Conservation (phyloP, 2,329 filamentous ascomycete species). For the Colletotrichum aenigma region DNA sequence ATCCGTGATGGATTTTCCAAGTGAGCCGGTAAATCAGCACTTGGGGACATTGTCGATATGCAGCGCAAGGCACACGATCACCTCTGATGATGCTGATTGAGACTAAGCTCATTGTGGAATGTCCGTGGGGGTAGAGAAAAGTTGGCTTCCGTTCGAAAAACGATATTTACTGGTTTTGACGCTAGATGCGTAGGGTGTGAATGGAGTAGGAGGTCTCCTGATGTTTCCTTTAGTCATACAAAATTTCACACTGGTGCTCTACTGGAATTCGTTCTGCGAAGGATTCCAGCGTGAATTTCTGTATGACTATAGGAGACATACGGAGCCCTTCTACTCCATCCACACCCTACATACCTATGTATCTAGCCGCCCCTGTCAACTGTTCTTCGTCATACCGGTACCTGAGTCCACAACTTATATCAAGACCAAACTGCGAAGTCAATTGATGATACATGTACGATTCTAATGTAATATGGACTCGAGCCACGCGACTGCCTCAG, state of each 20-base stretch:
- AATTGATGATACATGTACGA: neutral
- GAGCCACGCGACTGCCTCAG: neutral
- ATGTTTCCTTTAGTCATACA: neutral
- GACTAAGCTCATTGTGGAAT: neutral
- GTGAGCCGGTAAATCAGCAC: neutral
- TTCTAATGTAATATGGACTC: neutral
- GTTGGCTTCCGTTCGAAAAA: neutral
- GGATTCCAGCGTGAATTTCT: neutral
- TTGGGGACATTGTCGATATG: neutral
- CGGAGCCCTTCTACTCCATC: neutral
- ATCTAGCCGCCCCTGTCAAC: neutral
- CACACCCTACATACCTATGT: neutral
- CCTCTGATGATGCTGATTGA: neutral
- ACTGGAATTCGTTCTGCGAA: neutral
- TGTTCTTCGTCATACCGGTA: neutral
- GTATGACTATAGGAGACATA: neutral
- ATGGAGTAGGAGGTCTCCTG: too few relatives aligned
- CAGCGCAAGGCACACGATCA: neutral
- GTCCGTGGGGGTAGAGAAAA: neutral
- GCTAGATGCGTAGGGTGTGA: too few relatives aligned
- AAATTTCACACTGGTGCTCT: neutral
- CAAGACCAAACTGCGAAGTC: neutral
- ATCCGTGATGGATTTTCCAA: constrained; percentile 44
- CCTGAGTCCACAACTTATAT: neutral
- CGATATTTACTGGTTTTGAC: too few relatives aligned